Evolutionary conservation across 805 yeast species (phyloP).

Genomic region (Kazachstania taianensis): DNA sequence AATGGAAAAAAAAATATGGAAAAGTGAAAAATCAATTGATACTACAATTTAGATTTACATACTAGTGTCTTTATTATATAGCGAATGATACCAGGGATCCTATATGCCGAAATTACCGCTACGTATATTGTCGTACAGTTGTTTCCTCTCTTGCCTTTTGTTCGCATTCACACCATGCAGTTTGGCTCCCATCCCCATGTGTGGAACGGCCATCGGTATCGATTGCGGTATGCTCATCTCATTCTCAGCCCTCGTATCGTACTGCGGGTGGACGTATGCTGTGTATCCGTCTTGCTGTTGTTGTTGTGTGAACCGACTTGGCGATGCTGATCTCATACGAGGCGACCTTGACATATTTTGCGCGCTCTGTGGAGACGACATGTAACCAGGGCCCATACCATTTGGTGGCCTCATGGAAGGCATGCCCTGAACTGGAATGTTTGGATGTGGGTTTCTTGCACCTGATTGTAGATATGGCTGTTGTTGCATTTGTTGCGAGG

Average conservation of each 20-base stretch:
- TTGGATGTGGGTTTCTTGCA: no score
- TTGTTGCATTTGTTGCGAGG: no score
- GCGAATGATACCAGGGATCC: no score
- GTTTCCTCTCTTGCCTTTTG: conserved; percentile 40
- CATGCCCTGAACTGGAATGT: no score
- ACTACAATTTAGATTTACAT: no score
- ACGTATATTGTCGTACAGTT: conserved; percentile 52
- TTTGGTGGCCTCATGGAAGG: no score
- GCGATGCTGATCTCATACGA: neutral
- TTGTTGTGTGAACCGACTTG: conserved; percentile 1
- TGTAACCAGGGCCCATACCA: no score
- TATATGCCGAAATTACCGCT: conserved; percentile 63
- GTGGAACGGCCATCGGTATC: conserved; percentile 5
- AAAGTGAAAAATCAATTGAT: neutral
- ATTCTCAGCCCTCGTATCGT: no score
- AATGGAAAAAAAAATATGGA: neutral
- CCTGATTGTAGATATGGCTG: neutral
- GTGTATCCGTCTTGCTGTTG: conserved; percentile 5
- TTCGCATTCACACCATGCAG: conserved; percentile 34
- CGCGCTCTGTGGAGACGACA: no score
- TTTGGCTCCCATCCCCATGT: conserved; percentile 30
- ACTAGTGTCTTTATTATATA: no score
- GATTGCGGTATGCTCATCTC: conserved; percentile 4
- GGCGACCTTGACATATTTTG: neutral
- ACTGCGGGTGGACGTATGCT: conserved; percentile 3